These are phyloP conservation scores for Rhizopogon vesiculosus DNA, from an alignment of 768 basidiomycete species.

Conservation along the genomic window DNA sequence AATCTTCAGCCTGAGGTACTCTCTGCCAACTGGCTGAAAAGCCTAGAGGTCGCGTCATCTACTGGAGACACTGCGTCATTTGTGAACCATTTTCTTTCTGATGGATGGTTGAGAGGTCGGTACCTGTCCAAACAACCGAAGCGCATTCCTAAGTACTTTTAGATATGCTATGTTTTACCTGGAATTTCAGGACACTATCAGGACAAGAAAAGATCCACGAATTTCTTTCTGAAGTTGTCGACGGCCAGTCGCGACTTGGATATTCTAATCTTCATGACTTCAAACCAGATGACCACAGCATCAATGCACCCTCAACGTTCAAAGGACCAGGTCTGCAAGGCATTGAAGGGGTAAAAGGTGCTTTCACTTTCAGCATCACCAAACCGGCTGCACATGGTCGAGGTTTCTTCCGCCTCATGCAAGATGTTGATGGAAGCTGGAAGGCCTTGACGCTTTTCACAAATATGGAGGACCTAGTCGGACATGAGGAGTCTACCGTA, in stretches of 20 bases:
- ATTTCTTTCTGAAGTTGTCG: neutral
- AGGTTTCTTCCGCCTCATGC: too few species aligned
- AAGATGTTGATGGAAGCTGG: too few species aligned
- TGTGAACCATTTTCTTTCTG: neutral
- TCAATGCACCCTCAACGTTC: conserved; percentile 78
- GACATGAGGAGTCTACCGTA: conserved; percentile 39
- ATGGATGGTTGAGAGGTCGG: neutral
- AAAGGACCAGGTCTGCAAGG: conserved; percentile 63
- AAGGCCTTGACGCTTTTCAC: too few species aligned
- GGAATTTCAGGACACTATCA: neutral
- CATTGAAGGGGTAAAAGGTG: too few species aligned
- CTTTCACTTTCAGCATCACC: conserved; percentile 53
- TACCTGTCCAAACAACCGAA: neutral
- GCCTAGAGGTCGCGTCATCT: neutral
- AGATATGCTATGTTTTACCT: neutral
- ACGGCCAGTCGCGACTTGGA: neutral
- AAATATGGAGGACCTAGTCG: conserved; percentile 45
- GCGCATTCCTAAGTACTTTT: neutral
- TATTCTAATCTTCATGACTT: neutral
- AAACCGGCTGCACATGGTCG: conserved; percentile 67
- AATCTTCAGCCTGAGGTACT: too few species aligned
- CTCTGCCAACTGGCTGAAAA: neutral
- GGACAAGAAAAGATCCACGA: neutral
- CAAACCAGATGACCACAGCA: conserved; percentile 38
- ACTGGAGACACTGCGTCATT: neutral